These are phyloP conservation scores for Pseudogymnoascus sp. DNA, from an alignment of 2,329 filamentous ascomycete genomes.

Conservation along the genomic window DNA sequence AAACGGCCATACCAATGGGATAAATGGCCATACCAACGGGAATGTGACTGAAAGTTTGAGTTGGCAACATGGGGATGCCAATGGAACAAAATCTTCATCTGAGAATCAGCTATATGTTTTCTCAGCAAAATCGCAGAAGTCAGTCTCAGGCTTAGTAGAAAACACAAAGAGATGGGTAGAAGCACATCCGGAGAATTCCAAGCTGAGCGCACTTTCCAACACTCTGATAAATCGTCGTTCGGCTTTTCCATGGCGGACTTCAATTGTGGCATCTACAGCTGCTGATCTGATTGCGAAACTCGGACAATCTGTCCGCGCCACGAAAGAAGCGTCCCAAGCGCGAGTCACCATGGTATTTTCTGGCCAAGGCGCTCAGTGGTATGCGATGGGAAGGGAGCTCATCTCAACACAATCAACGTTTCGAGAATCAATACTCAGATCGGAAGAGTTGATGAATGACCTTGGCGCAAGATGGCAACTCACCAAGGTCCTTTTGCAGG, in stretches of 20 bases:
- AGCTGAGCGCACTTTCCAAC: conserved; percentile 9
- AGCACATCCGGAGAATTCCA: background rate
- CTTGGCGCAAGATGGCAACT: conserved; percentile 17
- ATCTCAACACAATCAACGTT: conserved; percentile 14
- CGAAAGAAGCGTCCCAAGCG: conserved; percentile 10
- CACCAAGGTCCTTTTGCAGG: background rate
- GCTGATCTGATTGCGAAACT: conserved; percentile 17
- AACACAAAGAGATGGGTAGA: conserved; percentile 11
- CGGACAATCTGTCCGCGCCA: conserved; percentile 16
- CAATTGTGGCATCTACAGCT: conserved; percentile 16
- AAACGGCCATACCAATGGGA: background rate
- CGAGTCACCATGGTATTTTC: conserved; percentile 16
- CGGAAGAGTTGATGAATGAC: conserved; percentile 10
- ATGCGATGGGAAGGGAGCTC: conserved; percentile 18
- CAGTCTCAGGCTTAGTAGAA: conserved; percentile 11
- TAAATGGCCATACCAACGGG: background rate
- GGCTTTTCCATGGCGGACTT: conserved; percentile 10
- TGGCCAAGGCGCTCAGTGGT: conserved; percentile 23
- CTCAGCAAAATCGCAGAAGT: conserved; percentile 6
- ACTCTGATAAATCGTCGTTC: conserved; percentile 12
- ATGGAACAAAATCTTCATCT: background rate
- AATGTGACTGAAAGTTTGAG: background rate
- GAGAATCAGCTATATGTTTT: background rate
- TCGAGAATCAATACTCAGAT: background rate
- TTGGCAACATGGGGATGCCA: background rate